Base-by-base conservation (phyloP, 805 yeast genomes). In the Candida andamanensis region DNA sequence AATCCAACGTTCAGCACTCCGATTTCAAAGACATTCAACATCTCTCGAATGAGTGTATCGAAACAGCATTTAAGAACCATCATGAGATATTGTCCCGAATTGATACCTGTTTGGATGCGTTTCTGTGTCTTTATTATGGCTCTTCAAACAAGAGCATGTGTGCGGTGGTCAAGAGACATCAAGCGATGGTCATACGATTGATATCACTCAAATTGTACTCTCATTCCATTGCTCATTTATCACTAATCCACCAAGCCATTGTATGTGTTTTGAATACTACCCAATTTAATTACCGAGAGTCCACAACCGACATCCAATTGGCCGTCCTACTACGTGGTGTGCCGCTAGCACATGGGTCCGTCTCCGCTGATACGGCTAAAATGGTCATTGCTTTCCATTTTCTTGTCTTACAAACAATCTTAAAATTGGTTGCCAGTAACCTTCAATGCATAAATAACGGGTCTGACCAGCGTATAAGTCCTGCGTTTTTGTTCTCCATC, bases 301-400 rank as follows among this genome's bases (percentile, higher is more conserved):
- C 13, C 14, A 5, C 17, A 14, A 8, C 35, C 6, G 15, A 6
- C 17, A 14, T 7, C 12, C 8, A 15, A 12, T 15, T 25, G 12
- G 8, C 15, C 7, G 17, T 7, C 6, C 18, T 16, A 25, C 10
- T 23, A 7, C 26, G 12, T 6, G 10, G 12, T 12, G n/a, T 25
- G 8, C 9, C 15, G 6, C 16, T 25, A 12, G 12, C 13, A 9
- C 10, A 6, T 6, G 26, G 12, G 12, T 8, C 6, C 13, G 12
- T 23, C 28, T 25, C 28, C 8, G 15, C 20, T 6, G 29, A 30
- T 26, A 12, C 27, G 8, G 23, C 32, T 2, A 45, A 42, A 25
- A 21, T 50, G 19, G 39, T 46, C 15, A 39, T 49, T 18, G 57
- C 63, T 4, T 54, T 39, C 36, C 56, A 60, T 37, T 56, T 58